Conservation (phyloP, 306 rosid genomes). For the Trichosanthes cucumerina region DNA sequence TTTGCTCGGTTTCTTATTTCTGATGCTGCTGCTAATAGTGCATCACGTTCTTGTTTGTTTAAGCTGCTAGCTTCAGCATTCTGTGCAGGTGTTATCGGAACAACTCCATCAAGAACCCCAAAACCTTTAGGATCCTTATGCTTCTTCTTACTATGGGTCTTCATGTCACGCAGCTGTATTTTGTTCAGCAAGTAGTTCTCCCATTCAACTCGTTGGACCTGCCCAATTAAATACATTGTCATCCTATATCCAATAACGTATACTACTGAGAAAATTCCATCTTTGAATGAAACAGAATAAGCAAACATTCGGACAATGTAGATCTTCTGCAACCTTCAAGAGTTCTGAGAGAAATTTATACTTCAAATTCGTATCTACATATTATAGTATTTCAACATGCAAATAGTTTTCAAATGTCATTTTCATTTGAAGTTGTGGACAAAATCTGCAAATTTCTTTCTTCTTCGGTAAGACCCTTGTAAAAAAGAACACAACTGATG, state of each 20-base stretch:
- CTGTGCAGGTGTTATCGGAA: slow-evolving; percentile 49
- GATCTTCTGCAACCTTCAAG: not conserved
- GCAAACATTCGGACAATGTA: not conserved
- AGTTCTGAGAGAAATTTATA: not conserved
- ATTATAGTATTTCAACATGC: not conserved
- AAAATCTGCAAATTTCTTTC: not conserved
- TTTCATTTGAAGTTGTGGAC: not conserved
- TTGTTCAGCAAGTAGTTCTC: slow-evolving; percentile 82
- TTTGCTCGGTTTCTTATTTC: slow-evolving; percentile 43
- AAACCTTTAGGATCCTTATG: slow-evolving; percentile 82
- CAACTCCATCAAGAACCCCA: slow-evolving; percentile 91
- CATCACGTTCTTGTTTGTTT: slow-evolving; percentile 78
- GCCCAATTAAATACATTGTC: slow-evolving; percentile 16
- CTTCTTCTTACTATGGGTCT: slow-evolving; percentile 59
- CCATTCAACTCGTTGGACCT: slow-evolving; percentile 88
- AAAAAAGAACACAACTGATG: not conserved
- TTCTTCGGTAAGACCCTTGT: not conserved
- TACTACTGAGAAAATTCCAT: not conserved
- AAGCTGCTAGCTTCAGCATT: slow-evolving; percentile 51
- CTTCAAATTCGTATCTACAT: not conserved
- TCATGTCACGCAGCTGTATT: slow-evolving; percentile 66
- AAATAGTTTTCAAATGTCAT: not conserved
- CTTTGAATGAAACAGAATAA: not conserved
- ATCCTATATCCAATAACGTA: not conserved
- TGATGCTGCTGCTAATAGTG: slow-evolving; percentile 76